These are phyloP conservation scores for Rosa chinensis DNA, from an alignment of 306 rosid genomes.

Conservation along the genomic window DNA sequence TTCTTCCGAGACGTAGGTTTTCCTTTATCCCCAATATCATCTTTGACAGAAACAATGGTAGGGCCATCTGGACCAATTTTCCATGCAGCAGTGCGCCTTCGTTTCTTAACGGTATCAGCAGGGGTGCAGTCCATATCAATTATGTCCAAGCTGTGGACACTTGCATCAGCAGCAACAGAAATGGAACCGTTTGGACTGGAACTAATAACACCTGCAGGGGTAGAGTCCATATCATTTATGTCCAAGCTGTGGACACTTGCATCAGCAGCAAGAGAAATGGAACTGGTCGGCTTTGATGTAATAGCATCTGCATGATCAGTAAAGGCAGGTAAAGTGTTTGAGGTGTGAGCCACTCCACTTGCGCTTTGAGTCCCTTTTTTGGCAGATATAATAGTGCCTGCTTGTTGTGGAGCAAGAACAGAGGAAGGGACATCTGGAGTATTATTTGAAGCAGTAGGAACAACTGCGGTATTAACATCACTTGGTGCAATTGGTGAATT, in stretches of 20 bases:
- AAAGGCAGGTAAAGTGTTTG: slow-evolving; percentile 20
- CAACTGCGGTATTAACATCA: slow-evolving; percentile 10
- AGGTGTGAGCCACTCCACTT: slow-evolving; percentile 2
- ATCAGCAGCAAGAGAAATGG: slow-evolving; percentile 19
- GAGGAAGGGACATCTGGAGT: slow-evolving; percentile 16
- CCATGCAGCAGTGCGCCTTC: slow-evolving; percentile 46
- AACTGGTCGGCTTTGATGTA: not conserved
- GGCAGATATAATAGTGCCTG: slow-evolving; percentile 17
- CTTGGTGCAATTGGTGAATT: slow-evolving; percentile 12
- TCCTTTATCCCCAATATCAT: slow-evolving; percentile 29
- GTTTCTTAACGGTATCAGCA: slow-evolving; percentile 61
- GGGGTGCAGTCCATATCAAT: slow-evolving; percentile 46
- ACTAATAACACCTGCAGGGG: slow-evolving; percentile 43
- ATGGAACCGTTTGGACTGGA: slow-evolving; percentile 25
- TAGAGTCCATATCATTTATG: slow-evolving; percentile 33
- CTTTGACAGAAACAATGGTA: slow-evolving; percentile 22
- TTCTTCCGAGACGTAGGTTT: slow-evolving; percentile 25
- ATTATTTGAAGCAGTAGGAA: not conserved
- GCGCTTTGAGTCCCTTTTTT: slow-evolving; percentile 7
- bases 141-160: slow-evolving; percentile 1
- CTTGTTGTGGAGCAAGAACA: slow-evolving; percentile 16
- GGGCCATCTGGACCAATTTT: slow-evolving; percentile 33
- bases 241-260: slow-evolving; percentile 10
- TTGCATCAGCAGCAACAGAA: slow-evolving; percentile 21
- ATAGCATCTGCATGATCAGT: slow-evolving; percentile 12